These are phyloP conservation scores for Colletotrichum spaethianum DNA, from an alignment of 2,329 filamentous ascomycete species.

Conservation along the genomic window DNA sequence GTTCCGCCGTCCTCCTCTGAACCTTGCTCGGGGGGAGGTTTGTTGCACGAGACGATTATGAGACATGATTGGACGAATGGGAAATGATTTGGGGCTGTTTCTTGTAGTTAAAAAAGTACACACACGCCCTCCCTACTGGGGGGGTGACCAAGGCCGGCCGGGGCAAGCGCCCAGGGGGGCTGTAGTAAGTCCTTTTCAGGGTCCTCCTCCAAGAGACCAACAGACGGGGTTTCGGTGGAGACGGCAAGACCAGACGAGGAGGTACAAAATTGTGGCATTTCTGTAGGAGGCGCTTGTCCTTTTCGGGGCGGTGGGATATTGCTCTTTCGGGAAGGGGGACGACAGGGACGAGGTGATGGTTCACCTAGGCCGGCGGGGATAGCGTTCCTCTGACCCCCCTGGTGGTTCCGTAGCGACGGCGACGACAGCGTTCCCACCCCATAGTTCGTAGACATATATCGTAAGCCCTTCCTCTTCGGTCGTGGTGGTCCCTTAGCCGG, in stretches of 20 bases:
- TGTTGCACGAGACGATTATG: conserved; percentile 62
- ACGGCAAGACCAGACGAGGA: neutral
- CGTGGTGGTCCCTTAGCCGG: conserved; percentile 11
- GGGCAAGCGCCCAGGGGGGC: conserved; percentile 47
- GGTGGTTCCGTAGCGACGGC: conserved; percentile 32
- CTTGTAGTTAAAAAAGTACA: conserved; percentile 57
- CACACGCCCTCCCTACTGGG: conserved; percentile 50
- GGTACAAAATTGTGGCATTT: conserved; percentile 23
- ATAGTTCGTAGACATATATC: conserved; percentile 25
- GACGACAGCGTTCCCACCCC: neutral
- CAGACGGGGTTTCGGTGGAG: conserved; percentile 19
- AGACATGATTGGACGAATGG: conserved; percentile 67
- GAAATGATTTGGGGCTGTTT: conserved; percentile 50
- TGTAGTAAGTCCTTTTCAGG: conserved; percentile 45
- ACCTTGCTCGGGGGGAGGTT: conserved; percentile 45
- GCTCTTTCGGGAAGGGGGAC: conserved; percentile 50
- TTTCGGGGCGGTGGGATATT: conserved; percentile 48
- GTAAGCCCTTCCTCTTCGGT: conserved; percentile 25
- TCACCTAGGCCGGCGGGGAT: conserved; percentile 7
- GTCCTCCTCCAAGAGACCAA: neutral
- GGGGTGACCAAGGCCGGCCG: conserved; percentile 41
- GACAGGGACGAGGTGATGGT: conserved; percentile 11
- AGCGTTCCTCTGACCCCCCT: conserved; percentile 11
- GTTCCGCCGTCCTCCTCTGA: conserved; percentile 9
- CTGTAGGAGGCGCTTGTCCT: conserved; percentile 49